Evolutionary conservation across 2,329 filamentous ascomycete species (phyloP), one percentile per base, ranked within the genome.

Genomic region (Microascus cirrosus): DNA sequence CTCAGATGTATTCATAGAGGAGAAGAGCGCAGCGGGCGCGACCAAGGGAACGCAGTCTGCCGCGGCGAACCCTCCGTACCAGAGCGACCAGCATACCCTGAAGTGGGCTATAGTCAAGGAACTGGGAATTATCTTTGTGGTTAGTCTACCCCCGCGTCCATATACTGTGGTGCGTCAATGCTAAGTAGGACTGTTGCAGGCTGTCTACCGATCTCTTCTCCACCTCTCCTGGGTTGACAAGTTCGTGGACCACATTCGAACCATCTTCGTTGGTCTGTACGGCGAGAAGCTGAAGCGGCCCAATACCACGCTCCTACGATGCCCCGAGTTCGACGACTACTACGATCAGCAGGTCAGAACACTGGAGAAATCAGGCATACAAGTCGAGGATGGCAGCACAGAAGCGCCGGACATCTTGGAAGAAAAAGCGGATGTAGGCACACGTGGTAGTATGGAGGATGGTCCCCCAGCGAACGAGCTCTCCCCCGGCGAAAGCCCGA

Each of bases 221-320:
- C 92, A 96, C 71, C 82, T 99, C 10, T 92, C 89, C 13, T 99
- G 95, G 94, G 90, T 97, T 63, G 94, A 99, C 72, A 91, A 94
- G 70, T 85, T 99, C 54, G 84, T 99, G 63, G 93, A 96, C 68
- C 95, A 97, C 67, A 90, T 97, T 66, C 90, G 87, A 69, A 91
- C 89, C 11, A 85, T 99, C 36, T 99, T 97, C 68, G 81, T 94
- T 63, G 89, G 91, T 63, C 80, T 96, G 32, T 99, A 97, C 70
- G 89, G 86, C 63, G 87, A 94, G 59, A 88, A 96, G 70, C 76
- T 99, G 58, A 91, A 85, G 69, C 89, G 89, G 64, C 83, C 88
- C 28, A 83, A 93, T 68, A 89, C 85, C 12, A 90, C 88, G 57
- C 78, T 89, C 24, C 79, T 94, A 59, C 83, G 92, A 68, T 96